Evolutionary conservation across 257 asterid species (phyloP).

Genomic region (Primulina huaijiensis): DNA sequence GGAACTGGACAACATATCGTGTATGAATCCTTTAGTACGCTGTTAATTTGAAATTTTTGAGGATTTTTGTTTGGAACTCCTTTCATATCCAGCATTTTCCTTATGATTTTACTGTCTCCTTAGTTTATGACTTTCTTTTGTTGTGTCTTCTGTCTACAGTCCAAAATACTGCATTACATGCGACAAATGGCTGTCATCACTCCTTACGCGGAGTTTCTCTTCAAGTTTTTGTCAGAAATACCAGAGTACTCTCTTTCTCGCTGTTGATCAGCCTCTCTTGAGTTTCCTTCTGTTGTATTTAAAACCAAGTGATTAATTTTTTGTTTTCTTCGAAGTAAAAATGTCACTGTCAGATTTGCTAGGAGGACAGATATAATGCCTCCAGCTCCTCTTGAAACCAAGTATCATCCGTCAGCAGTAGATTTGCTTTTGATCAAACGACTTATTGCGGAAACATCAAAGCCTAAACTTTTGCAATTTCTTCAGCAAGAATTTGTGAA

Average conservation of each 20-base stretch:
- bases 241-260: slow-evolving; percentile 60
- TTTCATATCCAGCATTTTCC: slow-evolving; percentile 9
- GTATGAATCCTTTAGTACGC: slow-evolving; percentile 39
- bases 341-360: slow-evolving; percentile 59
- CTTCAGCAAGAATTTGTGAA: slow-evolving; percentile 93
- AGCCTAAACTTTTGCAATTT: slow-evolving; percentile 66
- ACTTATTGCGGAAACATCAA: slow-evolving; percentile 78
- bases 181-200: slow-evolving; percentile 98
- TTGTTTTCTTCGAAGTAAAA: slow-evolving; percentile 48
- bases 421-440: slow-evolving; percentile 86
- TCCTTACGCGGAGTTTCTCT: slow-evolving; percentile 84
- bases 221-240: slow-evolving; percentile 75
- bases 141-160: slow-evolving; percentile 43
- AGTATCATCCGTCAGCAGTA: slow-evolving; percentile 94
- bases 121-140: slow-evolving; percentile 19
- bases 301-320: slow-evolving; percentile 20
- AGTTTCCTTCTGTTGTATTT: slow-evolving; percentile 17
- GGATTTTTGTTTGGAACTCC: neutral
- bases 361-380: slow-evolving; percentile 93
- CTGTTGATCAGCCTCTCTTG: slow-evolving; percentile 14
- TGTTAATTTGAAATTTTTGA: neutral
- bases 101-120: slow-evolving; percentile 3
- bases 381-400: slow-evolving; percentile 86
- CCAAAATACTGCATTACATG: slow-evolving; percentile 88
- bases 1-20: slow-evolving; percentile 91